These are phyloP conservation scores for Colletotrichum lentis DNA, from an alignment of 2,329 filamentous ascomycete genomes.

Conservation along the genomic window DNA sequence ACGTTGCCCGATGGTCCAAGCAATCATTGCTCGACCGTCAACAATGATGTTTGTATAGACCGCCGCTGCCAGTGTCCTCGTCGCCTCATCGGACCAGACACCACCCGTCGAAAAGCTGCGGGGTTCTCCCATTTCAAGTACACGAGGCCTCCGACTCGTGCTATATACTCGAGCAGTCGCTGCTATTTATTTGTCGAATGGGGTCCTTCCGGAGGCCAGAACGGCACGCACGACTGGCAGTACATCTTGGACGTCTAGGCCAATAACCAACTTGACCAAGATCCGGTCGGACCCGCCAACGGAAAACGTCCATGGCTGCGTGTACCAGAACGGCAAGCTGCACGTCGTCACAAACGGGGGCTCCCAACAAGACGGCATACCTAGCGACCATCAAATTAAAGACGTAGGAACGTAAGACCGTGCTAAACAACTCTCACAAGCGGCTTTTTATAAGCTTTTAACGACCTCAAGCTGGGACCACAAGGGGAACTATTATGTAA, in stretches of 20 bases:
- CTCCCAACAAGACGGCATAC: background rate
- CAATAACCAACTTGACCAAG: constrained; percentile 14
- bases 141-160: constrained; percentile 19
- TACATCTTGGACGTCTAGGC: constrained; percentile 11
- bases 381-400: background rate
- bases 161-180: constrained; percentile 10
- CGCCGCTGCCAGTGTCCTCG: no score
- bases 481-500: constrained; percentile 13
- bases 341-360: constrained; percentile 16
- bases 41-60: no score
- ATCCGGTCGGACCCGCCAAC: constrained; percentile 9
- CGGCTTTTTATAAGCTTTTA: constrained; percentile 15
- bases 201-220: constrained; percentile 14
- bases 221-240: constrained; percentile 20
- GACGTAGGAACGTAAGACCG: background rate
- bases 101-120: background rate
- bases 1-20: no score
- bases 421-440: constrained; percentile 20
- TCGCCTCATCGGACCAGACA: background rate
- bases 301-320: background rate
- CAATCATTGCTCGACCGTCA: no score
- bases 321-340: constrained; percentile 9
- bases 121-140: constrained; percentile 5
- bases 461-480: constrained; percentile 20
- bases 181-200: constrained; percentile 18